Evolutionary conservation across 2,329 filamentous ascomycete genomes (phyloP).

Genomic region (Trichophyton simii): DNA sequence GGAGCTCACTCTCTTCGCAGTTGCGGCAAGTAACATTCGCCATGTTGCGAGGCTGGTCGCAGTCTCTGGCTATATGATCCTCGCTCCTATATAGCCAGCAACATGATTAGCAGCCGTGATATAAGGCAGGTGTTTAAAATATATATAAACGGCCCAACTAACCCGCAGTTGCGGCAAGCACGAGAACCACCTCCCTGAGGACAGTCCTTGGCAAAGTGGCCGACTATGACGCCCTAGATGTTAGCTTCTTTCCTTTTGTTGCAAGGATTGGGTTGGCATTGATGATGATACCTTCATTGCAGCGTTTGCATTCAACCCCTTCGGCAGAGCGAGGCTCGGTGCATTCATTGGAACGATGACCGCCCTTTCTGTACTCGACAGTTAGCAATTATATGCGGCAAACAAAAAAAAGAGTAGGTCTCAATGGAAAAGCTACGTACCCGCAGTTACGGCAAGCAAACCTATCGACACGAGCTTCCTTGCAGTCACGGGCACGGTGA

Average conservation of each 20-base stretch:
- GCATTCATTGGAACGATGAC: constrained; percentile 39
- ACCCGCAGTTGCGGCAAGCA: constrained; percentile 37
- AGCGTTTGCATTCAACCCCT: constrained; percentile 34
- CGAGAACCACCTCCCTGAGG: constrained; percentile 24
- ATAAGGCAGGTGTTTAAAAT: not conserved
- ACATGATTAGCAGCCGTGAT: constrained; percentile 11
- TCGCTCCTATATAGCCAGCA: constrained; percentile 27
- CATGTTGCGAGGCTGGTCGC: constrained; percentile 30
- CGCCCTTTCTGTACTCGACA: constrained; percentile 22
- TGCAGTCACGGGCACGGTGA: constrained; percentile 39
- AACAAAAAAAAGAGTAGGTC: not conserved
- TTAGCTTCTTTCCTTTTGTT: constrained; percentile 9
- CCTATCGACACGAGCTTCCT: constrained; percentile 25
- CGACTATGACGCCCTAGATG: constrained; percentile 20
- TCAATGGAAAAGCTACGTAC: constrained; percentile 17
- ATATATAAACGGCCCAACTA: constrained; percentile 11
- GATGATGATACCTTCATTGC: constrained; percentile 26
- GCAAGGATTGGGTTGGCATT: not conserved
- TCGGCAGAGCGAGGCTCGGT: constrained; percentile 33
- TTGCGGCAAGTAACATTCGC: constrained; percentile 34
- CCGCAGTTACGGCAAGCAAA: constrained; percentile 44
- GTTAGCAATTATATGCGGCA: not conserved
- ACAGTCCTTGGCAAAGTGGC: constrained; percentile 38
- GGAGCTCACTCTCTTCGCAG: constrained; percentile 29
- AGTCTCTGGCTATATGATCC: constrained; percentile 31